Conservation (phyloP, 495 filamentous ascomycete species). For the Penicillium malachiteum region DNA sequence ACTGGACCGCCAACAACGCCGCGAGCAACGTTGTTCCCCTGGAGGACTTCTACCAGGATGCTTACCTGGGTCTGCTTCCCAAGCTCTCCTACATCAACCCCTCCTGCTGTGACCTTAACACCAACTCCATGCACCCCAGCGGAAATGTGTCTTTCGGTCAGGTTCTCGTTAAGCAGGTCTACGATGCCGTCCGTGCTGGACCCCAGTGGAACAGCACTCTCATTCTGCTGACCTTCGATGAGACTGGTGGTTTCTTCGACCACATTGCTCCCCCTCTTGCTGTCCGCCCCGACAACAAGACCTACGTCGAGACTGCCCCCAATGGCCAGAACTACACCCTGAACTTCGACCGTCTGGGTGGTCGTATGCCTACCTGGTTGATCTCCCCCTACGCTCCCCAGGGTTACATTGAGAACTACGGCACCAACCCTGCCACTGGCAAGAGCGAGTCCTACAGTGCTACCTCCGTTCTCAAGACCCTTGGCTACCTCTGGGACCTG, state of each 20-base stretch:
- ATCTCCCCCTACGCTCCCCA: constrained; percentile 49
- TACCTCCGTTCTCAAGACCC: constrained; percentile 43
- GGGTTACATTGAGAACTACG: constrained; percentile 47
- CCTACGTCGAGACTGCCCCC: constrained; percentile 44
- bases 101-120: constrained; percentile 48
- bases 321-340: constrained; percentile 47
- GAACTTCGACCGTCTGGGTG: constrained; percentile 50
- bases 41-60: constrained; percentile 44
- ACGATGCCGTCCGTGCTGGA: constrained; percentile 48
- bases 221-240: constrained; percentile 51
- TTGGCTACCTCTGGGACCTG: constrained; percentile 49
- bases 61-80: constrained; percentile 41
- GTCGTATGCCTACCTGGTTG: constrained; percentile 52
- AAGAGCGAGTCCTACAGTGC: constrained; percentile 39
- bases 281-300: constrained; percentile 42
- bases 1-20: constrained; percentile 42
- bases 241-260: constrained; percentile 54
- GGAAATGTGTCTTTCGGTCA: constrained; percentile 49
- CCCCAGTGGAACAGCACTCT: constrained; percentile 52
- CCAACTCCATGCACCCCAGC: constrained; percentile 52
- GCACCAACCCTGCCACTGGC: constrained; percentile 33
- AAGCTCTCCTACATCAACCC: constrained; percentile 55
- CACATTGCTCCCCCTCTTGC: constrained; percentile 50
- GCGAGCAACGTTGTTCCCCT: constrained; percentile 37
- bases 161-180: constrained; percentile 51